Evolutionary conservation across 805 yeast genomes (phyloP).

Genomic region (Barnettozyma populi): DNA sequence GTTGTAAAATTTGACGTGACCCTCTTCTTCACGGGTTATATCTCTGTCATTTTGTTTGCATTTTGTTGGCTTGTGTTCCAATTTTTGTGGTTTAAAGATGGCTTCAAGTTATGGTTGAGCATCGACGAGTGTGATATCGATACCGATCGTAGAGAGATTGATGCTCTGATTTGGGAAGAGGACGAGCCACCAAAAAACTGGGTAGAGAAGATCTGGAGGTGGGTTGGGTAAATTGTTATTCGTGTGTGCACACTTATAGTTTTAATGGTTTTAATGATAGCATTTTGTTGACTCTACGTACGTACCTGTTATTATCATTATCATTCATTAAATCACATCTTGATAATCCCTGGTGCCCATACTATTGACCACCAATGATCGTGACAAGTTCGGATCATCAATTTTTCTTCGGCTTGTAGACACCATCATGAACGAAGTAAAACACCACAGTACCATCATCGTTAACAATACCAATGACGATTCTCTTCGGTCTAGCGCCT

Average conservation of each 20-base stretch:
- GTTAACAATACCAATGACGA: constrained; percentile 52
- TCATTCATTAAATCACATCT: not conserved
- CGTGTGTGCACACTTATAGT: too few species aligned
- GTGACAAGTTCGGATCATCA: too few species aligned
- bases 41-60: constrained; percentile 60
- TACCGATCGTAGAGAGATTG: constrained; percentile 25
- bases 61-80: constrained; percentile 54
- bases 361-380: not conserved
- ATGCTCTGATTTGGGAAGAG: constrained; percentile 49
- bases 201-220: constrained; percentile 54
- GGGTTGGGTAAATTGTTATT: not conserved
- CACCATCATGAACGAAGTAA: constrained; percentile 61
- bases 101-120: constrained; percentile 20
- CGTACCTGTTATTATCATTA: not conserved
- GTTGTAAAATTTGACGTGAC: constrained; percentile 38
- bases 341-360: not conserved
- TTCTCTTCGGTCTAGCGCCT: constrained; percentile 33
- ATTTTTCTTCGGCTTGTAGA: constrained; percentile 57
- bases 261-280: not conserved
- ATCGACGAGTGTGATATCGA: constrained; percentile 24
- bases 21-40: constrained; percentile 65
- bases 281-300: not conserved
- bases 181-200: constrained; percentile 43
- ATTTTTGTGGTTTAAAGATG: constrained; percentile 13
- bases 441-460: constrained; percentile 70